Evolutionary conservation across 2,329 filamentous ascomycete genomes (phyloP), one percentile per base, ranked within the genome.

Genomic region (Trichophyton benhamiae): DNA sequence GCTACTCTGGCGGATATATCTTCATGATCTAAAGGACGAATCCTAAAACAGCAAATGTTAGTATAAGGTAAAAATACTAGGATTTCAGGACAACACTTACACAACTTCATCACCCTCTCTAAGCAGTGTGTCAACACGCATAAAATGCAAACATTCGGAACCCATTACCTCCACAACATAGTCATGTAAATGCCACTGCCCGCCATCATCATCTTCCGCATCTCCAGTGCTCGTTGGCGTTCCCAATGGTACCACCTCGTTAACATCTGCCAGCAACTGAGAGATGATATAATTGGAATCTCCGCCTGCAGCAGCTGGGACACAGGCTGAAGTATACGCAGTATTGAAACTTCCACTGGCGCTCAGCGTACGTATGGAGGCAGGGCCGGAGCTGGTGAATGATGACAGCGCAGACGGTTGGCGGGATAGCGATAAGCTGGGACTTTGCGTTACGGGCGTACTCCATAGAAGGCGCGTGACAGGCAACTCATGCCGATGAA

Each of bases 61-160:
- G 55, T 11, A 44, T n/a, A 38, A 38, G 33, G 7, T 6, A 25
- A 42, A 42, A 13, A 44, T 44, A 42, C 8, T 46, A 20, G 41
- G 9, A 9, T n/a, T 30, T 41, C 13, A 30, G 38, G 15, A 11
- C 17, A 33, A 44, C 13, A 79, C 86, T 68, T 77, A 91, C 87
- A 88, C 79, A 61, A 96, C 83, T 72, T 91, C 84, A 68, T 96
- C 91, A 60, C 94, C 90, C 59, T 92, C 86, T 66, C 88, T 87
- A 62, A 96, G 77, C 8, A 94, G 78, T 52, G 81, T 80, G 13
- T 79, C 78, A 4, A 95, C 81, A 20, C 82, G 79, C 71, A 89
- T 87, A 68, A 89, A 97, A 75, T 96, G 92, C 61, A 96, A 75
- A 68, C 89, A 94, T 74, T 97, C 92, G 66, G 89, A 96, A 53